These are phyloP conservation scores for Hirschioporus abietinus DNA, from an alignment of 768 basidiomycete genomes.

Conservation along the genomic window DNA sequence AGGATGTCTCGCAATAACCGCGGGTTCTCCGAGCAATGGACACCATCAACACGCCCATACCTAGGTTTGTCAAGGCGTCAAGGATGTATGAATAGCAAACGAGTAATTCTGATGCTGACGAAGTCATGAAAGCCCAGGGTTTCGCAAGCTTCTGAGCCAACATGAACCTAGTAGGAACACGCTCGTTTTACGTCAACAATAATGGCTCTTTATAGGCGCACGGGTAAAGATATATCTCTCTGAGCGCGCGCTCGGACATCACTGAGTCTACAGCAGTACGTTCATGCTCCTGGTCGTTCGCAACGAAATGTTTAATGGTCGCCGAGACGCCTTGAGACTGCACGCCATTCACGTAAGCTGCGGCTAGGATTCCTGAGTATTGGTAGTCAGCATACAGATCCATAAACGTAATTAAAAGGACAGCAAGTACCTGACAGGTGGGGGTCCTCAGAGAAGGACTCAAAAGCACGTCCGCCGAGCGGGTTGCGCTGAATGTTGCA, in stretches of 20 bases:
- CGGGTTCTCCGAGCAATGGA: constrained; percentile 52
- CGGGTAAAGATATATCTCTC: constrained; percentile 72
- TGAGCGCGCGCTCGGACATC: constrained; percentile 57
- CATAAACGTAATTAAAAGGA: not conserved
- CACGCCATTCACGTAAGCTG: constrained; percentile 64
- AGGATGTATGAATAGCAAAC: constrained; percentile 3
- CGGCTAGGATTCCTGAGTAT: constrained; percentile 46
- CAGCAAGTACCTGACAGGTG: constrained; percentile 46
- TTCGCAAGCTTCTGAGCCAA: constrained; percentile 57
- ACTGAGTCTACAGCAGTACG: constrained; percentile 59
- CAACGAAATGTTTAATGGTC: constrained; percentile 71
- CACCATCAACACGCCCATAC: constrained; percentile 57
- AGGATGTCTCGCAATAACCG: constrained; percentile 47
- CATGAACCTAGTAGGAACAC: constrained; percentile 29
- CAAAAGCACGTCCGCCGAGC: constrained; percentile 58
- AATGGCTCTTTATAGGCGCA: constrained; percentile 25
- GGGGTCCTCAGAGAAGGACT: constrained; percentile 71
- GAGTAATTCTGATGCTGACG: constrained; percentile 31
- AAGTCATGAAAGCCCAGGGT: constrained; percentile 65
- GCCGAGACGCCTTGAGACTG: constrained; percentile 63
- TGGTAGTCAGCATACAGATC: constrained; percentile 5
- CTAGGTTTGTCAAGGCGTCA: constrained; percentile 21
- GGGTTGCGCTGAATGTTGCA: constrained; percentile 70
- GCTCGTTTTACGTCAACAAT: constrained; percentile 1
- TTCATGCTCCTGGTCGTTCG: constrained; percentile 72